A percentile compares a stretch with the other conserved stretches of the same genome.
Evolutionary conservation across 306 rosid species (phyloP).

Genomic region (Cucumis cinereus): DNA sequence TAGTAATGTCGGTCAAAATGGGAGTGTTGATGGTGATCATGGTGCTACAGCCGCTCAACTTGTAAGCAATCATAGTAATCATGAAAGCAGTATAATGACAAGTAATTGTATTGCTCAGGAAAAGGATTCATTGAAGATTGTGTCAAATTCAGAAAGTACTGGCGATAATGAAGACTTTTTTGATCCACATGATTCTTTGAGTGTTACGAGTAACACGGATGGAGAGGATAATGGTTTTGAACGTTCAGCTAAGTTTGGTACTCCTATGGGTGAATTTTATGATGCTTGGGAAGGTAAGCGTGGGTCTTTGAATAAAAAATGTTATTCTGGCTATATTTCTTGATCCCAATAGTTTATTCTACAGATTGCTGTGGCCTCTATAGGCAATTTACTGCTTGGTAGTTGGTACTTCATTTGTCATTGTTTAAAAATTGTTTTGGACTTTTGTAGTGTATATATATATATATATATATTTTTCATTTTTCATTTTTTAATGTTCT

Average conservation of each 20-base stretch:
- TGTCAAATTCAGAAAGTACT: slow-evolving; percentile 28
- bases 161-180: slow-evolving; percentile 59
- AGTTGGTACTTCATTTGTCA: not conserved
- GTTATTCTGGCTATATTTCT: not conserved
- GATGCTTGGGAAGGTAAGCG: slow-evolving; percentile 89
- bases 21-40: slow-evolving; percentile 7
- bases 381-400: not conserved
- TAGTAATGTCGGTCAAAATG: slow-evolving; percentile 12
- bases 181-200: slow-evolving; percentile 68
- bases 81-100: slow-evolving; percentile 16
- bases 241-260: slow-evolving; percentile 22
- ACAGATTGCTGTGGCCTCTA: not conserved
- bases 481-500: not conserved
- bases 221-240: slow-evolving; percentile 58
- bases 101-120: slow-evolving; percentile 18
- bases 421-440: not conserved
- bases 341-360: not conserved
- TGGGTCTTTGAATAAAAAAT: not conserved
- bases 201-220: slow-evolving; percentile 57
- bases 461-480: no score
- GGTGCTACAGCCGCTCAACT: slow-evolving; percentile 20
- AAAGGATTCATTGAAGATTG: slow-evolving; percentile 17
- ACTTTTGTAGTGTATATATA: not conserved
- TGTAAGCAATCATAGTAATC: slow-evolving; percentile 13
- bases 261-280: slow-evolving; percentile 51